Base-by-base conservation (phyloP, 345 rosid species). In the Triadica sebifera region DNA sequence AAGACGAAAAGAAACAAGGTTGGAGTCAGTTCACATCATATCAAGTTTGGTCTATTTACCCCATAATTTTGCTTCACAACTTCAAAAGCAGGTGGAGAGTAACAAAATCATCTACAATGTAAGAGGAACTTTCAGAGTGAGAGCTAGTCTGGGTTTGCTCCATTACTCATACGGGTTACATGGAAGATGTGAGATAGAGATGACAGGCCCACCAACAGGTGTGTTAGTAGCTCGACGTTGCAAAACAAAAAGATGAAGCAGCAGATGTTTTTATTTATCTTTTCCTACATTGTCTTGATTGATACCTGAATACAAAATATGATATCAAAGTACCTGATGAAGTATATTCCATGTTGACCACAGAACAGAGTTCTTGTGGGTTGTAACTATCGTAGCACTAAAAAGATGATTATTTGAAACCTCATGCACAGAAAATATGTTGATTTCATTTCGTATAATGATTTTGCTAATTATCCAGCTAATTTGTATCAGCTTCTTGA, bases 11-110 rank as follows among this genome's bases (percentile, higher is more conserved):
- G 89, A 86, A 79, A 77, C 75, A 47, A 86, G 90, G 78, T 53
- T 87, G 77, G 86, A 79, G 69, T 55, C 87, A 17, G 83, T 93
- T 71, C 97, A 83, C 70, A 70, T 94, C 76, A 76, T 89, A 77
- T 90, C 97, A 1, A 92, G 91, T 79, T 81, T 92, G 86, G 93
- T 90, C 38, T 90, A 84, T 70, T 70, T 94, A 83, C 98, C 97
- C 0, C 87, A 75, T 75, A 85, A 80, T 73, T 85, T 82, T 53
- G 85, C 80, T 12, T 25, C 81, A 52, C 90, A 91, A 75, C 90
- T 94, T 16, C 92, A 67, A 75, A 89, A 87, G 84, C 96, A 92
- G 79, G 86, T 91, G 67, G 82, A 78, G 76, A 83, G 69, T 70
- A 91, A 91, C 85, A 84, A 69, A 52, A 43, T 94, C n/a, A 79